A percentile compares a stretch with the other conserved stretches of the same genome.
These are phyloP conservation scores for Rehmannia glutinosa DNA, from an alignment of 257 asterid species.

Conservation along the genomic window DNA sequence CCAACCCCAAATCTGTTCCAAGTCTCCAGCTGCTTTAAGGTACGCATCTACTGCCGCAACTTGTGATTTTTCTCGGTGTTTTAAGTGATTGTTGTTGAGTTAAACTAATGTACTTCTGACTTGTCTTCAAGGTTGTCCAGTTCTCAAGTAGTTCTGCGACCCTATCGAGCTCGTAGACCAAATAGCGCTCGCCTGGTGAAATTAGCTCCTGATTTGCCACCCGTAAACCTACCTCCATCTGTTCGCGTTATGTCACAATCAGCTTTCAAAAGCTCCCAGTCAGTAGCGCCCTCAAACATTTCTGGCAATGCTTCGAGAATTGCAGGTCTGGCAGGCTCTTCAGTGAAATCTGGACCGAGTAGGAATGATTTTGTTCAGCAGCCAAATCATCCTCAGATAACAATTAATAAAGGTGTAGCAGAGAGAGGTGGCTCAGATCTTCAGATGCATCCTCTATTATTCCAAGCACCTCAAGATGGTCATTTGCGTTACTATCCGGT, in stretches of 20 bases:
- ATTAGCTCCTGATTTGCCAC: slow-evolving; percentile 92
- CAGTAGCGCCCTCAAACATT: slow-evolving; percentile 26
- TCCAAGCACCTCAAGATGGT: slow-evolving; percentile 65
- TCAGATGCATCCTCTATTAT: slow-evolving; percentile 95
- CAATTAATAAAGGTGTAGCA: slow-evolving; percentile 26
- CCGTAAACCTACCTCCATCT: slow-evolving; percentile 96
- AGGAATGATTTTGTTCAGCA: slow-evolving; percentile 26
- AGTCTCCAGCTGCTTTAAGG: slow-evolving; percentile 50
- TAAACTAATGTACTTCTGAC: slow-evolving; percentile 17
- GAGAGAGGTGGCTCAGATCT: slow-evolving; percentile 60
- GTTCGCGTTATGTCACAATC: slow-evolving; percentile 92
- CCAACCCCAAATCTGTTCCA: slow-evolving; percentile 32
- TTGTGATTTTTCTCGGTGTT: slow-evolving; percentile 13
- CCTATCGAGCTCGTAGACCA: slow-evolving; percentile 62
- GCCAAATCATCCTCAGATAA: slow-evolving; percentile 29
- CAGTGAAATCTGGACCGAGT: slow-evolving; percentile 27
- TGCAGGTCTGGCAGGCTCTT: slow-evolving; percentile 22
- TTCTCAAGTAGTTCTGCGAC: slow-evolving; percentile 44
- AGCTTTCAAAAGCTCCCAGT: slow-evolving; percentile 62
- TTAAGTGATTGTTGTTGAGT: slow-evolving; percentile 18
- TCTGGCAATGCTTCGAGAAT: slow-evolving; percentile 24
- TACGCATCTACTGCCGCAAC: slow-evolving; percentile 17
- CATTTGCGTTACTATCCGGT: slow-evolving; percentile 45
- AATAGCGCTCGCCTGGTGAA: slow-evolving; percentile 67
- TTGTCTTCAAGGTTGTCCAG: slow-evolving; percentile 41